These are phyloP conservation scores for Rubroboletus satanas DNA, from an alignment of 768 basidiomycete species.

Conservation along the genomic window DNA sequence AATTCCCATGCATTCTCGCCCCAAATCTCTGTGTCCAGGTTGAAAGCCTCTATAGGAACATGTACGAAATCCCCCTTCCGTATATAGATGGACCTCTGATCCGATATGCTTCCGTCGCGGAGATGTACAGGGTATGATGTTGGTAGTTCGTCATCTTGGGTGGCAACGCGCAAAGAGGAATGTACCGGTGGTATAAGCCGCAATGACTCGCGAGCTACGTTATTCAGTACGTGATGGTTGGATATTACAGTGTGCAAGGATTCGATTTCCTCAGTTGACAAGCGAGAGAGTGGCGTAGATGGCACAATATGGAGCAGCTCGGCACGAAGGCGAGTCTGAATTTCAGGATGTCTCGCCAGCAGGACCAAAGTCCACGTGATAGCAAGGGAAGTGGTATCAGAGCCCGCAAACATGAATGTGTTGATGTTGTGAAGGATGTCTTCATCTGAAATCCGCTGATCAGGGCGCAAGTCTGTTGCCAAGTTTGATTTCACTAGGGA, in stretches of 20 bases:
- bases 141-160: slow-evolving; percentile 74
- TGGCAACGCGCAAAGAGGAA: slow-evolving; percentile 76
- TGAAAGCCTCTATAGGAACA: slow-evolving; percentile 76
- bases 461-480: slow-evolving; percentile 61
- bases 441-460: slow-evolving; percentile 78
- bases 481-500: slow-evolving; percentile 76
- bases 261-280: slow-evolving; percentile 63
- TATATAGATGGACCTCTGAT: slow-evolving; percentile 45
- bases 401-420: slow-evolving; percentile 88
- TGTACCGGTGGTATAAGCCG: slow-evolving; percentile 81
- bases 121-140: slow-evolving; percentile 58
- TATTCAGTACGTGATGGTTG: slow-evolving; percentile 67
- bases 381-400: slow-evolving; percentile 80
- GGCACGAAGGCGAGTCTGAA: slow-evolving; percentile 67
- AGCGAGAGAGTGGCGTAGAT: slow-evolving; percentile 36
- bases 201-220: slow-evolving; percentile 70
- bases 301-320: slow-evolving; percentile 57
- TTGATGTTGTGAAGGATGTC: slow-evolving; percentile 85
- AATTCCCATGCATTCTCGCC: slow-evolving; percentile 81
- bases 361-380: slow-evolving; percentile 82
- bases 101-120: slow-evolving; percentile 43
- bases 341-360: slow-evolving; percentile 60
- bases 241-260: slow-evolving; percentile 55
- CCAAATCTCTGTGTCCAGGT: slow-evolving; percentile 74
- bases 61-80: slow-evolving; percentile 73